phyloP scores from a whole-genome alignment of 2,329 filamentous ascomycete species.

The Cladosporium halotolerans region DNA sequence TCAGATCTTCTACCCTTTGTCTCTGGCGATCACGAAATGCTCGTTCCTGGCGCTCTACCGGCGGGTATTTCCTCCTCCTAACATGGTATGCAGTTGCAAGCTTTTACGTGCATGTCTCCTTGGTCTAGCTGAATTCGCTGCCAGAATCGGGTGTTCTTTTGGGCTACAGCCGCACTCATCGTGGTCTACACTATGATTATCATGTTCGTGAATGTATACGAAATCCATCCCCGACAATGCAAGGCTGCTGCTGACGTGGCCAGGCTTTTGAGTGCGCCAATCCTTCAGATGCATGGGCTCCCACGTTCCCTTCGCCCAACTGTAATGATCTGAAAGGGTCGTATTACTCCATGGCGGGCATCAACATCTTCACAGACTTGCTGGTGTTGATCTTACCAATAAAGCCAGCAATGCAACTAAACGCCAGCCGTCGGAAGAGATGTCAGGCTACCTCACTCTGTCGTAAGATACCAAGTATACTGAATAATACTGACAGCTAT shows the following conservation, averaged over 20 bases:
- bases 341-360: not conserved
- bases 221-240: not conserved
- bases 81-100: not conserved
- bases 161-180: not conserved
- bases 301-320: not conserved
- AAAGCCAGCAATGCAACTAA: not conserved
- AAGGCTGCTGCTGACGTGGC: not conserved
- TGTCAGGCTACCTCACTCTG: not conserved
- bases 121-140: not conserved
- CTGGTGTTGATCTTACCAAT: not conserved
- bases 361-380: constrained; percentile 3
- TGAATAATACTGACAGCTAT: not conserved
- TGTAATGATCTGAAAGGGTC: not conserved
- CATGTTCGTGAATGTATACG: not conserved
- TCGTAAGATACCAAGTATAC: not conserved
- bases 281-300: not conserved
- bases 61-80: not conserved
- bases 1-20: constrained; percentile 23
- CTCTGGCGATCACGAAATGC: constrained; percentile 21
- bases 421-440: not conserved
- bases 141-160: not conserved
- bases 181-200: not conserved
- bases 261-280: constrained; percentile 7
- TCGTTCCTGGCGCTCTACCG: constrained; percentile 24
- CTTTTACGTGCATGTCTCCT: too few relatives aligned